Conservation (phyloP, 116 monocot genomes). For the Phalaenopsis hybrid region DNA sequence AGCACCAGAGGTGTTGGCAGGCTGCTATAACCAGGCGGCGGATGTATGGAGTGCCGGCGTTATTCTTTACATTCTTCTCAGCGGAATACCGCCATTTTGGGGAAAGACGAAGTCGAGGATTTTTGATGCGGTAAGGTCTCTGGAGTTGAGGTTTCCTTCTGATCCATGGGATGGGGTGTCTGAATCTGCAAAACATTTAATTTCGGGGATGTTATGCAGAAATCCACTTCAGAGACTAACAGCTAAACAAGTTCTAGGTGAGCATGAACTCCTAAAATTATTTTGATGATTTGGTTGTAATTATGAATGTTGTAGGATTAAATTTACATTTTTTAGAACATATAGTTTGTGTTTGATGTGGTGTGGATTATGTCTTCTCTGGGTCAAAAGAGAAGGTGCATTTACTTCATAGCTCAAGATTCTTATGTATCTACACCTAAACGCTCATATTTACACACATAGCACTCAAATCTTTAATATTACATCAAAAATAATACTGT, state of each 20-base stretch:
- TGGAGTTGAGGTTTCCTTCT: constrained; percentile 62
- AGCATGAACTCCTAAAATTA: background rate
- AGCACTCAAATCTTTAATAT: too few relatives aligned
- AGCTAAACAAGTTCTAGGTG: constrained; percentile 70
- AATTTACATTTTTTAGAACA: too few relatives aligned
- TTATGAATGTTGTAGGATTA: too few relatives aligned
- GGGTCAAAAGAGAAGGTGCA: too few relatives aligned
- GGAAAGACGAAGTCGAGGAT: constrained; percentile 89
- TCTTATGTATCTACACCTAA: too few relatives aligned
- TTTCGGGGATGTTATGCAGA: constrained; percentile 62
- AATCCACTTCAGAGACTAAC: constrained; percentile 55
- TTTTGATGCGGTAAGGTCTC: constrained; percentile 64
- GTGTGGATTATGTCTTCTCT: too few relatives aligned
- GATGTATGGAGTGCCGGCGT: constrained; percentile 96
- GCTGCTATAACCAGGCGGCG: constrained; percentile 89
- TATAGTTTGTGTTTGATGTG: too few relatives aligned
- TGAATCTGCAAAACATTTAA: constrained; percentile 59
- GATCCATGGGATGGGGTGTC: constrained; percentile 66
- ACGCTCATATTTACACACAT: too few relatives aligned
- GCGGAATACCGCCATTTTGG: constrained; percentile 93
- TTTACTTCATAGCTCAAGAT: too few relatives aligned
- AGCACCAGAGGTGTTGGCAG: constrained; percentile 77
- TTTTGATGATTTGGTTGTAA: too few relatives aligned
- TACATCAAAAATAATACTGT: too few relatives aligned
- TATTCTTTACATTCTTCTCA: constrained; percentile 83